These are phyloP conservation scores for Neonectria neomacrospora DNA, from an alignment of 2,329 filamentous ascomycete species.

Conservation along the genomic window DNA sequence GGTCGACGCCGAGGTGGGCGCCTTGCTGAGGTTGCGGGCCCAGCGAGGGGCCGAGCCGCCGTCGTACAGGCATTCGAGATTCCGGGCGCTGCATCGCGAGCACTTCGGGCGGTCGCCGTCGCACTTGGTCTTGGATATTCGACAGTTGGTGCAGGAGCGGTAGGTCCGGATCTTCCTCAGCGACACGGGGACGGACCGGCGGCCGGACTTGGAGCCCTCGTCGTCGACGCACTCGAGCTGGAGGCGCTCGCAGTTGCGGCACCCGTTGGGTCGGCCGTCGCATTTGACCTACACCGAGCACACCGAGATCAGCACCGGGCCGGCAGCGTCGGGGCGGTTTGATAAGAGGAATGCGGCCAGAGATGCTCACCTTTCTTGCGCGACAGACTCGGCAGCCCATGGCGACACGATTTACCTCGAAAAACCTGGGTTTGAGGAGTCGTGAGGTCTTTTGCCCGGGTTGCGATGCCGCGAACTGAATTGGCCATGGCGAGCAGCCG, in stretches of 20 bases:
- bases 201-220: conserved; percentile 45
- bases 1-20: conserved; percentile 38
- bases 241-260: conserved; percentile 56
- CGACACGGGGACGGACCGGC: conserved; percentile 43
- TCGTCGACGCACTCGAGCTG: conserved; percentile 55
- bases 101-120: conserved; percentile 54
- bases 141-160: conserved; percentile 53
- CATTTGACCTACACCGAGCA: conserved; percentile 52
- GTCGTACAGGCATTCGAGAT: conserved; percentile 53
- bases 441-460: conserved; percentile 34
- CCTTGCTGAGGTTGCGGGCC: conserved; percentile 49
- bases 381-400: conserved; percentile 56
- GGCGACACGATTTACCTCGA: conserved; percentile 32
- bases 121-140: conserved; percentile 56
- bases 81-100: conserved; percentile 49
- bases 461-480: conserved; percentile 34
- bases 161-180: conserved; percentile 55
- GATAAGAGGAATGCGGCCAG: not conserved
- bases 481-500: conserved; percentile 45
- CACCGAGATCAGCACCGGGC: conserved; percentile 27
- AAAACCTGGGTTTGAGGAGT: conserved; percentile 28
- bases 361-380: conserved; percentile 51
- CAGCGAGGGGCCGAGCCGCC: conserved; percentile 52
- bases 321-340: conserved; percentile 2
- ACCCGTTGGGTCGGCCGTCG: conserved; percentile 55